Evolutionary conservation across 2,329 filamentous ascomycete genomes (phyloP), one percentile per base, ranked within the genome.

Genomic region (Aspergillus aculeatinus): DNA sequence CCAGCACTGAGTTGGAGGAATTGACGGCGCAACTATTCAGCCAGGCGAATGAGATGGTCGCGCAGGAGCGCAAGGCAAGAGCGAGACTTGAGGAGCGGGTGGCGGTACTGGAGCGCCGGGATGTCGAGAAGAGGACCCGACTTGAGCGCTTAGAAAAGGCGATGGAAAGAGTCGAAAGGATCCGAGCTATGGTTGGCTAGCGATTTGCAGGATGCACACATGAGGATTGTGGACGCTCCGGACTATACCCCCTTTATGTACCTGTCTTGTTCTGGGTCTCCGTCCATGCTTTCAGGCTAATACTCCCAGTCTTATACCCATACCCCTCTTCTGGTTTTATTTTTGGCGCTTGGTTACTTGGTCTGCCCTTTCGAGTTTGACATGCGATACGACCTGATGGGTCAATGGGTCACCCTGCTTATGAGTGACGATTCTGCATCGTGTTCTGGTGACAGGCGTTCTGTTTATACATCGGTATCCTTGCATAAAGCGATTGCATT

Each of bases 41-140:
- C 55, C 83, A 87, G 68, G 86, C 86, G 33, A 88, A 88, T 61
- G 85, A 88, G 72, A 87, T 88, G 85, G 86, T 88, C 9, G 85
- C 85, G 3, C 76, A 80, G 57, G 86, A 88, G 75, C 79, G 86
- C 27, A 83, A 81, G 69, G 84, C 84, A 44, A 77, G 85, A 57
- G 83, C 81, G 16, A 84, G 77, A 61, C 67, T 82, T 52, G 79
- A 82, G 58, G 78, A 81, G 64, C 68, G 79, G 29, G 77, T 82
- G 1, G 77, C 77, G 33, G 69, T 81, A 49, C 66, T 82, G 35
- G 80, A 81, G 65, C 71, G 74, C 35, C 70, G 79, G 49, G 80
- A 81, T 66, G 68, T 72, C n/a, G 79, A 81, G 66, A 81, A 84
- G 71, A 81, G 76, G 73, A 82, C 66, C 72, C 80, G 73, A 63